Evolutionary conservation across 371 early-diverging fungal genomes (phyloP), one percentile per base, ranked within the genome.

Genomic region (Encephalitozoon intestinalis): DNA sequence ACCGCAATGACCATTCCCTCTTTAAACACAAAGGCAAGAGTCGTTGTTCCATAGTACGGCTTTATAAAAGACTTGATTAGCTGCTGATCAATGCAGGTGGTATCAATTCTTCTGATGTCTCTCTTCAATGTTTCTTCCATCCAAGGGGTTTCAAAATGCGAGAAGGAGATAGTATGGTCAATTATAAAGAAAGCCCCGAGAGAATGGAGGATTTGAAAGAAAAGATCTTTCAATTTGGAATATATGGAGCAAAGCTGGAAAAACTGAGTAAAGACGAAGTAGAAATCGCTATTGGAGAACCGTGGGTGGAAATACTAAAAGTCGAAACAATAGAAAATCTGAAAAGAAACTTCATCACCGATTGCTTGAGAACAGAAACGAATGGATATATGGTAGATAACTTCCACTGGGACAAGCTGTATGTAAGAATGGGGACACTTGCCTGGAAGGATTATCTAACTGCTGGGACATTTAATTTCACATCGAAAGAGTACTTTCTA

Each of bases 1-100:
- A 95, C 96, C 46, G 96, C 95, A 25, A 99, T 93, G 54, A 97
- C 88, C 50, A 99, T 92, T 67, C 99, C 99, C 44, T 90, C 90
- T 74, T 92, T 89, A 84, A 94, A 96, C 83, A 93, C 90, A 88
- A 99, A 97, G 34, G 97, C 96, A 31, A 97, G 87, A 0, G 98
- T 99, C 4, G 99, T 99, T 21, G 99, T 99, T 81, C 99, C 99
- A 82, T 99, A 92, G 41, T 70, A 53, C 25, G 82, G 82, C 67
- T 70, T 73, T 53, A 75, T 63, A 6, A 64, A 9, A 1, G 44
- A 39, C 11, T 25, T 28, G 43, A 81, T 41, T n/a, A 64, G 18
- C 5, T 25, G 18, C 21, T 53, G 51, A 46, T 75, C 66, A 25
- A 75, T 39, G 15, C 44, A 51, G 3, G 26, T 63, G 18, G 64